Evolutionary conservation across 2,329 filamentous ascomycete genomes (phyloP).

Genomic region (Stagonosporopsis tanaceti): DNA sequence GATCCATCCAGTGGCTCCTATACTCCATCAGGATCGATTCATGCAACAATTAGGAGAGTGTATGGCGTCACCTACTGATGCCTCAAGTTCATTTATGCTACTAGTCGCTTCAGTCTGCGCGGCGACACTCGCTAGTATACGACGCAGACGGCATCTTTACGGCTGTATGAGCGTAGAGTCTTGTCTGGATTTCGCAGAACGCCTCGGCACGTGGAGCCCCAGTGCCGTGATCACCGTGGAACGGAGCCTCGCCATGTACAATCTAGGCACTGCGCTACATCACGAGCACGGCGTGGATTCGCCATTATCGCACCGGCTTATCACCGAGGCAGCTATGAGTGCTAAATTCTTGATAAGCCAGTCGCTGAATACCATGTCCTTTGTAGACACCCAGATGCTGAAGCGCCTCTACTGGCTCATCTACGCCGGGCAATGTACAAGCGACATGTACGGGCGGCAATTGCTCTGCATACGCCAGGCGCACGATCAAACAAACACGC

Average conservation of each 20-base stretch:
- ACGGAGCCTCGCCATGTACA: slow-evolving; percentile 26
- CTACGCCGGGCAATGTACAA: slow-evolving; percentile 29
- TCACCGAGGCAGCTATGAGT: slow-evolving; percentile 20
- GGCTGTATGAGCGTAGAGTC: slow-evolving; percentile 22
- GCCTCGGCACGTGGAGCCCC: slow-evolving; percentile 22
- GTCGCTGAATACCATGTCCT: slow-evolving; percentile 17
- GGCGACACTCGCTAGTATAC: slow-evolving; percentile 29
- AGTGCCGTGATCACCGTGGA: slow-evolving; percentile 24
- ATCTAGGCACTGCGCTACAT: slow-evolving; percentile 25
- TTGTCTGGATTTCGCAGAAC: slow-evolving; percentile 27
- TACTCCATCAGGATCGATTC: slow-evolving; percentile 22
- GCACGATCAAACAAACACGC: slow-evolving; percentile 21
- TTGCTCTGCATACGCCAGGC: slow-evolving; percentile 24
- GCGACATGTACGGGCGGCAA: slow-evolving; percentile 29
- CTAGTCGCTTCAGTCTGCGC: slow-evolving; percentile 28
- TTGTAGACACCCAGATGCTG: slow-evolving; percentile 24
- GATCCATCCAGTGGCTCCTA: slow-evolving; percentile 32
- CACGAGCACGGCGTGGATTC: slow-evolving; percentile 27
- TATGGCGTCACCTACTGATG: not conserved
- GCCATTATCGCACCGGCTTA: slow-evolving; percentile 23
- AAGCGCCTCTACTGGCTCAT: slow-evolving; percentile 34
- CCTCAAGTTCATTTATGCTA: slow-evolving; percentile 16
- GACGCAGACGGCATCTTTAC: slow-evolving; percentile 26
- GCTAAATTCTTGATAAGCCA: slow-evolving; percentile 28
- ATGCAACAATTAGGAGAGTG: slow-evolving; percentile 7